Conservation (phyloP, 148 eudicot genomes). For the Chenopodium album region DNA sequence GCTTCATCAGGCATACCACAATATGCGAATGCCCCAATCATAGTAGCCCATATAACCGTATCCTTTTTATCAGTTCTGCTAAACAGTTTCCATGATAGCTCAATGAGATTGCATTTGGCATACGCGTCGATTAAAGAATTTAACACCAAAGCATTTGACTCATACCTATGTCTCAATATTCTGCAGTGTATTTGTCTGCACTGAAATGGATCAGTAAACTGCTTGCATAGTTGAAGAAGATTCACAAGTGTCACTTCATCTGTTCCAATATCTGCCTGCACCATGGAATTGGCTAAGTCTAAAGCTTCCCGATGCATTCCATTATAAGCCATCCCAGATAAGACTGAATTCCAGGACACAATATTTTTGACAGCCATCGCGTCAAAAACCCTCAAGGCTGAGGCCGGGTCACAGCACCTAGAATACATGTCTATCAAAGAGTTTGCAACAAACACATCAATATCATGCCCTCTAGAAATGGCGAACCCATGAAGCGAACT, state of each 20-base stretch:
- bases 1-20: conserved; percentile 83
- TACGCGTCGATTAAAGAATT: conserved; percentile 75
- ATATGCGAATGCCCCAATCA: conserved; percentile 75
- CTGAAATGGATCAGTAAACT: conserved; percentile 34
- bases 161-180: conserved; percentile 42
- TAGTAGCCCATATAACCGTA: conserved; percentile 68
- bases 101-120: conserved; percentile 60
- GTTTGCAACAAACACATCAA: conserved; percentile 59
- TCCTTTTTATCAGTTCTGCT: conserved; percentile 37
- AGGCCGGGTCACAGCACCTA: conserved; percentile 48
- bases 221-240: conserved; percentile 66
- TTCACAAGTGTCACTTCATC: conserved; percentile 80
- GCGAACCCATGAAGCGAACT: conserved; percentile 50
- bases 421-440: conserved; percentile 67
- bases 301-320: conserved; percentile 57
- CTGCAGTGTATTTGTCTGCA: conserved; percentile 62
- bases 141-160: conserved; percentile 52
- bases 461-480: conserved; percentile 48
- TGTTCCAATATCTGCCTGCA: conserved; percentile 39
- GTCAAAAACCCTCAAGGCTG: conserved; percentile 50
- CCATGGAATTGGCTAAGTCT: conserved; percentile 50
- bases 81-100: conserved; percentile 51
- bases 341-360: conserved; percentile 76
- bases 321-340: conserved; percentile 63
- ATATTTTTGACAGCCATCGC: conserved; percentile 51